Evolutionary conservation across 306 rosid species (phyloP).

Genomic region (Dicorynia guianensis): DNA sequence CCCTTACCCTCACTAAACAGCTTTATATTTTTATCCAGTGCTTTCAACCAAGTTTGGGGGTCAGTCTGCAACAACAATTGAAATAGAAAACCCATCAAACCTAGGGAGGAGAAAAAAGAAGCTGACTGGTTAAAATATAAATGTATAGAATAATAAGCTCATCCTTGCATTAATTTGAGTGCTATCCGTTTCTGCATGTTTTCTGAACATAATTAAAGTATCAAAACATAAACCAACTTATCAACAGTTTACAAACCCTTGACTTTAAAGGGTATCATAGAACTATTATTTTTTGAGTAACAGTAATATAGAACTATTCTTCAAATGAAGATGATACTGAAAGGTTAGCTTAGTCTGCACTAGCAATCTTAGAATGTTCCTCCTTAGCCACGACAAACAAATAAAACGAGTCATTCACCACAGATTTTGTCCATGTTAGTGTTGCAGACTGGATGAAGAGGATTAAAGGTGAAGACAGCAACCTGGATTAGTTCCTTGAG

Average conservation of each 20-base stretch:
- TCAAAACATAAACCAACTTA: not conserved
- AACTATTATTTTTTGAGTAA: not conserved
- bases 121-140: too few species aligned
- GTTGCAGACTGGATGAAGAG: too few species aligned
- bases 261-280: not conserved
- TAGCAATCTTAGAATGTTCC: not conserved
- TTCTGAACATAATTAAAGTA: not conserved
- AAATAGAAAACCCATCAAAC: conserved; percentile 6
- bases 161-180: too few species aligned
- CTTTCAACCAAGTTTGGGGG: conserved; percentile 10
- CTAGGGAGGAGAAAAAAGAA: not conserved
- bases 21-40: not conserved
- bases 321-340: not conserved
- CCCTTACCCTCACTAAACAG: not conserved
- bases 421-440: too few species aligned
- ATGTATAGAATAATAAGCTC: too few species aligned
- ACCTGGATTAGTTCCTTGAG: not conserved
- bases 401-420: not conserved
- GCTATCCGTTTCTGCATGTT: too few species aligned
- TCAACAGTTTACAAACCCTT: not conserved
- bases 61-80: not conserved
- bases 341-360: not conserved
- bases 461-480: not conserved
- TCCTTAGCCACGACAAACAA: conserved; percentile 1
- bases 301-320: not conserved